phyloP scores from a whole-genome alignment of 2,329 filamentous ascomycete genomes.

The Ophiostoma novo-ulmi region DNA sequence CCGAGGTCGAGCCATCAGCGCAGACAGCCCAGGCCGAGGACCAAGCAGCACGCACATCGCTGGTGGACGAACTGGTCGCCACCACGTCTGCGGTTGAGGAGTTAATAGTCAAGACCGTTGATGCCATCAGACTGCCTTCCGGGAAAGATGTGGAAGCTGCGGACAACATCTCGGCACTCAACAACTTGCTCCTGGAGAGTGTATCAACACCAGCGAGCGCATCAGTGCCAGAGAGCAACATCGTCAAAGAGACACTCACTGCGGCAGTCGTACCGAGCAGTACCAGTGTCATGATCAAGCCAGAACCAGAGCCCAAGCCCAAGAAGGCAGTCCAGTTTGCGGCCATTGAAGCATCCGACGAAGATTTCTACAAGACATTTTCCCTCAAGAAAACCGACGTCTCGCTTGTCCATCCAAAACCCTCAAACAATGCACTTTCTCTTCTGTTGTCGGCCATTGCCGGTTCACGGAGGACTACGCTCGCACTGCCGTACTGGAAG shows the following conservation, averaged over 20 bases:
- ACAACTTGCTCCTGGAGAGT: not conserved
- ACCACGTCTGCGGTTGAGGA: not conserved
- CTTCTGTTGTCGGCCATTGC: constrained; percentile 62
- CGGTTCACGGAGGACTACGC: constrained; percentile 53
- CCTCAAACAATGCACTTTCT: constrained; percentile 58
- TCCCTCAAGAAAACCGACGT: not conserved
- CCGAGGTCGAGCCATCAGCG: not conserved
- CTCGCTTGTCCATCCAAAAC: constrained; percentile 29
- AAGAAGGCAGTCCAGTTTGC: not conserved
- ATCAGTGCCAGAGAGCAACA: not conserved
- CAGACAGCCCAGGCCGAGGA: not conserved
- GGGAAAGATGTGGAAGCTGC: not conserved
- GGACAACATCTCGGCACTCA: not conserved
- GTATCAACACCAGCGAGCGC: too few species aligned
- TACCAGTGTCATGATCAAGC: not conserved
- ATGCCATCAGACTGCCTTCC: not conserved
- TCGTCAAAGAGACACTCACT: not conserved
- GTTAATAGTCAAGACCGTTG: not conserved
- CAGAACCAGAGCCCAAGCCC: not conserved
- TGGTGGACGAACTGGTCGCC: not conserved
- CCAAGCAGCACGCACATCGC: not conserved
- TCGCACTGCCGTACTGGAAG: constrained; percentile 75
- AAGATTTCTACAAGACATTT: not conserved
- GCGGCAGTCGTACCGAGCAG: not conserved
- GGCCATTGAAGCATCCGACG: not conserved